A percentile compares a stretch with the other conserved stretches of the same genome.
These are phyloP conservation scores for Chaetomium tenue DNA, from an alignment of 495 filamentous ascomycete species.

Conservation along the genomic window DNA sequence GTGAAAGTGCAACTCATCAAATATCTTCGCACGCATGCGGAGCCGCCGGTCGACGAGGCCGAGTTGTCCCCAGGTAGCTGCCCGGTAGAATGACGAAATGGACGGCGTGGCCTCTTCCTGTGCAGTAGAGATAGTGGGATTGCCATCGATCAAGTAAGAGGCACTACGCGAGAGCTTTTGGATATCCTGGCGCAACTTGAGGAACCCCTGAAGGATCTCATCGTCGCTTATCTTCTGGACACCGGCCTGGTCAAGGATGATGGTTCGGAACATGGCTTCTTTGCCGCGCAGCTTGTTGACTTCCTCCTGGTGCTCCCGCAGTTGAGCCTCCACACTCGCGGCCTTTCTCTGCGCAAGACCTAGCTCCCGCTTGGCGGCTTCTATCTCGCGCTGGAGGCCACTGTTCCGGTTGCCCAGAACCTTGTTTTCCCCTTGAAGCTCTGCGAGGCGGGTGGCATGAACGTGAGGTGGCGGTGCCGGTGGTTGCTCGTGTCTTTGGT, in stretches of 20 bases:
- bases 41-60: neutral
- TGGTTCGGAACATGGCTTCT: constrained; percentile 3
- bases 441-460: neutral
- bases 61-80: neutral
- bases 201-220: neutral
- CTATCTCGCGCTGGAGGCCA: neutral
- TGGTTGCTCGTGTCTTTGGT: neutral
- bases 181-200: neutral
- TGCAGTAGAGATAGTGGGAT: neutral
- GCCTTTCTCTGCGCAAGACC: neutral
- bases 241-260: neutral
- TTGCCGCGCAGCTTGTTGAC: constrained; percentile 1
- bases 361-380: neutral
- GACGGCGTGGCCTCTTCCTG: neutral
- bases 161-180: neutral
- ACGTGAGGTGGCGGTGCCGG: neutral
- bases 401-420: neutral
- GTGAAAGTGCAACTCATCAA: neutral
- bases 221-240: neutral
- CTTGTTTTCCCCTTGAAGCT: neutral
- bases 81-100: neutral
- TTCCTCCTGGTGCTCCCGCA: neutral
- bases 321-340: neutral
- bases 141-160: neutral
- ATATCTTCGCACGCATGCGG: neutral